Base-by-base conservation (phyloP, 371 early-diverging fungal species). In the Circinella minor region DNA sequence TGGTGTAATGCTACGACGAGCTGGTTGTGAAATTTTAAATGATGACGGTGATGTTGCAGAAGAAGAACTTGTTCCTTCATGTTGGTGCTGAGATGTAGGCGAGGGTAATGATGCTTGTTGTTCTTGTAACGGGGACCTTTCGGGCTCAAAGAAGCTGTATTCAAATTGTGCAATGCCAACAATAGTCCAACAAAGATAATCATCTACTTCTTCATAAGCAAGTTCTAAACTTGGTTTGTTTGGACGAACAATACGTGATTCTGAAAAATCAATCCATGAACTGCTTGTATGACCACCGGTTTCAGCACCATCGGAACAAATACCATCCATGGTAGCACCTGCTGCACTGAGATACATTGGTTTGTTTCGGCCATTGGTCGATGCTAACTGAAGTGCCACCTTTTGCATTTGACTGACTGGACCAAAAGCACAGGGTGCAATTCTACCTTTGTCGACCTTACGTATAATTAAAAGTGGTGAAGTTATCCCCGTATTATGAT, bases 401-500 rank as follows among this genome's bases (percentile, higher is more conserved):
- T 94, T 94, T 72, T 93, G 93, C 94, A 94, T 93, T 75, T 94
- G 94, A 73, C 92, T 91, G 65, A 94, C 91, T 1, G 92, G 92
- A 5, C 92, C 92, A 70, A 78, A 82, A 4, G 91, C 91, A 65
- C 85, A 81, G 68, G 85, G 81, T 13, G 86, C 88, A 51, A 92
- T 86, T 2, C 89, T 85, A 9, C 91, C 91, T 63, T 89, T 89
- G 69, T 93, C 94, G 6, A 94, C 93, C 69, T 92, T 92, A 77
- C 91, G 90, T 59, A 94, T 87, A 67, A 93, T 86, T 74, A 93
- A 76, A 2, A 89, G 85, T 38, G 90, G 92, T 11, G 94, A 91
- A 36, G 80, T 71, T 38, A 90, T 73, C 14, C 91, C 92, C 0
- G 91, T 90, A 17, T 79, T 78, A 14, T 88, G 80, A 70, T 92